Evolutionary conservation across 2,329 filamentous ascomycete species (phyloP), one percentile per base, ranked within the genome.

Genomic region (Malbranchea cinnamomea): DNA sequence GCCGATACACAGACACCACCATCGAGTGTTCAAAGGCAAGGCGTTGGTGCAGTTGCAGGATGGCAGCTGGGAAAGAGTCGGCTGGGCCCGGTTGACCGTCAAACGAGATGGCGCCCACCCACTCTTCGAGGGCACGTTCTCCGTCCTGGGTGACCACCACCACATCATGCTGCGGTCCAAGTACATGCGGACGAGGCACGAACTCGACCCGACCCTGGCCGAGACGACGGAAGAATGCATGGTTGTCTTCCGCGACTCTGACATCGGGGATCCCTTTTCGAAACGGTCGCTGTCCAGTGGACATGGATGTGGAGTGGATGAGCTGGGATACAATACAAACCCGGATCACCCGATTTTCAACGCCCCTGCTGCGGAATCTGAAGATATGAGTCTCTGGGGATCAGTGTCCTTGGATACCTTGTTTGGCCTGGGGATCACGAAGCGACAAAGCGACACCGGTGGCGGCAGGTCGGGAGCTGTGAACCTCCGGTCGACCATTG

Each of bases 211-310:
- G 2, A 60, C 67, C 15, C 51, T 81, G 9, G 52, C 58, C 18
- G 49, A 63, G 17, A 54, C 60, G 26, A 63, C 60, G 4, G 68
- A 74, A 18, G 80, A 92, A 37, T 78, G 71, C 48, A 89, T 98
- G 85, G 66, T 94, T 20, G 68, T 94, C 1, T 95, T 82, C 67
- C 72, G 85, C 40, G 85, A 95, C 49, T 92, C 84, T 16, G 89
- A 98, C 52, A 72, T 94, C 46, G 32, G 32, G n/a, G 67, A 68
- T 32, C 56, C 61, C 13, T 77, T 87, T 38, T 54, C 89, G 42
- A 79, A 73, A 56, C 70, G 80, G 37, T 63, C 61, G 31, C 35
- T 57, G 6, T 44, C 49, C 23, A 48, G 53, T 17, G 53, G 53
- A 10, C 55, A 62, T 5, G 63, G 66, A 4, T 98, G 89, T 52